Evolutionary conservation across 1,284 basidiomycete genomes (phyloP), one percentile per base, ranked within the genome.

Genomic region (Abortiporus biennis): DNA sequence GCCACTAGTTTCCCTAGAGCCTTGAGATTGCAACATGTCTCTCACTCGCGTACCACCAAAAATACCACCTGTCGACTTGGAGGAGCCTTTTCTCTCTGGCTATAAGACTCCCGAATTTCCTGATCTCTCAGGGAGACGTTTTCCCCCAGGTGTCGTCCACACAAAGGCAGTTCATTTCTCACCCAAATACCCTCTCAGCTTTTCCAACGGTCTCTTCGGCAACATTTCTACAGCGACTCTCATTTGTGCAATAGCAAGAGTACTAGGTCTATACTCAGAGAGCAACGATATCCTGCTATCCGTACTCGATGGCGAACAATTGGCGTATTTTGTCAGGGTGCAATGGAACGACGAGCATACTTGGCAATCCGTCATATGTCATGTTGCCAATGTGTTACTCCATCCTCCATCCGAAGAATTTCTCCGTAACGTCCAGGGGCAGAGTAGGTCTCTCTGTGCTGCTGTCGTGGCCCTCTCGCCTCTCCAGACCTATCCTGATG

Each of bases 241-340:
- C 15, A 52, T 62, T 15, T 41, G 45, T 6, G 61, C 64, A 4
- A 52, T 68, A 31, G 61, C 59, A 3, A 58, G 63, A 11, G 50
- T 68, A 20, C 52, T 73, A 6, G 69, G 67, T 24, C 51, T 58
- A 30, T 72, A 71, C 48, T 66, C 63, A 43, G 62, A 58, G 25
- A 54, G 50, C 21, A 54, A 56, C 2, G 69, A 73, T 47, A 48
- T 73, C 4, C 54, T 72, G 3, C 41, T 73, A 23, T 66, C 60
- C n/a, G 38, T 67, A 31, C 44, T 46, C 24, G 48, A 35, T 23
- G 40, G 43, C 21, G 44, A 49, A 23, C 46, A 53, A 8, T 37
- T 42, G 6, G 27, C 52, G 29, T 48, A 44, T n/a, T 58, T 64
- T 27, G 52, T 69, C 33, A 57, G 67, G 19, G 47, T 70, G 12